These are phyloP conservation scores for Clausena lansium DNA, from an alignment of 345 rosid genomes.

Conservation along the genomic window DNA sequence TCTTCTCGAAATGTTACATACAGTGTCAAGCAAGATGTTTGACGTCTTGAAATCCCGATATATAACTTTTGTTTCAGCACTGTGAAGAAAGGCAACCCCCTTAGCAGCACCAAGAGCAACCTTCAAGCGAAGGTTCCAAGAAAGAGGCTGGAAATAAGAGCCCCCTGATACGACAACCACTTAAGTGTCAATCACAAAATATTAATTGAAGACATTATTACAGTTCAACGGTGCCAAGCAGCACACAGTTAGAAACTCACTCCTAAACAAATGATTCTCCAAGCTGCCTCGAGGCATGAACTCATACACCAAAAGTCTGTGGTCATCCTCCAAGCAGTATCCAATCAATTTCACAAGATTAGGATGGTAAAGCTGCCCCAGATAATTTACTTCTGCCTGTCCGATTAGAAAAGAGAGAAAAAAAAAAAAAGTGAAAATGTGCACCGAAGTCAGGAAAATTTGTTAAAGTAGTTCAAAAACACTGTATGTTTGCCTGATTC, in stretches of 20 bases:
- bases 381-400: constrained; percentile 73
- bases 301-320: constrained; percentile 67
- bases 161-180: constrained; percentile 48
- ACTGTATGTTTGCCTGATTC: constrained; percentile 1
- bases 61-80: constrained; percentile 59
- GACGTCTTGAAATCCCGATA: constrained; percentile 76
- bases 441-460: neutral
- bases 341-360: constrained; percentile 73
- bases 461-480: neutral
- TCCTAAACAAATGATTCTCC: constrained; percentile 71
- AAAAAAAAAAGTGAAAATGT: constrained; percentile 2
- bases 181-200: neutral
- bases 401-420: constrained; percentile 4
- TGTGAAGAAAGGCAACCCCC: constrained; percentile 78
- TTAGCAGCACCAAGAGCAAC: constrained; percentile 76
- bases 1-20: constrained; percentile 26
- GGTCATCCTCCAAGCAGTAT: constrained; percentile 77
- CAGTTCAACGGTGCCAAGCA: neutral
- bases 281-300: constrained; percentile 80
- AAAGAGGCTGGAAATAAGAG: constrained; percentile 74
- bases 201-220: neutral
- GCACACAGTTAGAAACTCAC: constrained; percentile 36
- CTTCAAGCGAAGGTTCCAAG: constrained; percentile 71
- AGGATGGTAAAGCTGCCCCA: constrained; percentile 65
- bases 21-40: constrained; percentile 64